These are phyloP conservation scores for Claviceps humidiphila DNA, from an alignment of 2,329 filamentous ascomycete species.

Conservation along the genomic window DNA sequence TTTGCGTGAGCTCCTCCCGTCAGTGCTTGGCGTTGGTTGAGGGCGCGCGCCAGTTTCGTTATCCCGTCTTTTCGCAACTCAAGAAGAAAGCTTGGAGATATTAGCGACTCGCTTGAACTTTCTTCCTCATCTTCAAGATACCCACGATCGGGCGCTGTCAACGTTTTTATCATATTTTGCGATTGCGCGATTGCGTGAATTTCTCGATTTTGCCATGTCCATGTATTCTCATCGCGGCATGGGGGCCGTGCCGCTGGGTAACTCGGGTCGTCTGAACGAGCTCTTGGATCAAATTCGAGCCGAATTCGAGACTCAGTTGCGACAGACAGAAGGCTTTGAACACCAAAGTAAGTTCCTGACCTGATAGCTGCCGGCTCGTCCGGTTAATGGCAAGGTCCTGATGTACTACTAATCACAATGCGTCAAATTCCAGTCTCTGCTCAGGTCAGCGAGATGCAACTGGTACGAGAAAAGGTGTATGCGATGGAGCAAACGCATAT, in stretches of 20 bases:
- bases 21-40: not conserved
- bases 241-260: constrained; percentile 50
- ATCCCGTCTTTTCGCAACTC: not conserved
- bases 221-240: constrained; percentile 92
- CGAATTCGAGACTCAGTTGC: constrained; percentile 79
- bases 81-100: not conserved
- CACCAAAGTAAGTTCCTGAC: constrained; percentile 64
- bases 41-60: not conserved
- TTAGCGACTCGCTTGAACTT: not conserved
- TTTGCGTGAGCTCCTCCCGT: not conserved
- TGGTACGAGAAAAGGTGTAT: constrained; percentile 87
- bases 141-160: not conserved
- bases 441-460: constrained; percentile 89
- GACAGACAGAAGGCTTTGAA: constrained; percentile 76
- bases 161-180: not conserved
- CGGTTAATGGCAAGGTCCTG: not conserved
- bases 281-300: constrained; percentile 79
- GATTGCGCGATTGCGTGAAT: not conserved
- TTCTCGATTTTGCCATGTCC: constrained; percentile 31
- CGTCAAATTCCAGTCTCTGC: constrained; percentile 51
- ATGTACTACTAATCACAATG: not conserved
- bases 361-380: not conserved
- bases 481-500: constrained; percentile 83
- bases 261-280: constrained; percentile 64
- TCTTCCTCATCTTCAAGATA: not conserved